Evolutionary conservation across 495 filamentous ascomycete genomes (phyloP), one percentile per base, ranked within the genome.

Genomic region (Talaromyces proteolyticus): DNA sequence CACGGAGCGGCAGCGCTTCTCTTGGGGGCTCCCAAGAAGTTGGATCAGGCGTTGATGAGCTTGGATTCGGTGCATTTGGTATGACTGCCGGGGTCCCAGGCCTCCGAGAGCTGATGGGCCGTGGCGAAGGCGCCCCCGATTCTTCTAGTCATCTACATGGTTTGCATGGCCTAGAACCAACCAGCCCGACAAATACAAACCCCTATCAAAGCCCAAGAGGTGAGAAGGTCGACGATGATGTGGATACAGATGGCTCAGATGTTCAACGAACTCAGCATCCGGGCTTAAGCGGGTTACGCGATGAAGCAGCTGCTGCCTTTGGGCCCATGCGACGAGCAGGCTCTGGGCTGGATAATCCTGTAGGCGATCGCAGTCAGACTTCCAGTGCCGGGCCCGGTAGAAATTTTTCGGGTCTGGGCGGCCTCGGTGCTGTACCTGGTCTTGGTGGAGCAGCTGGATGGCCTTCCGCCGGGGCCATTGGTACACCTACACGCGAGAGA

Each of bases 161-260:
- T 43, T 1, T 34, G 14, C 29, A 8, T 4, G 29, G 29, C 18
- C 72, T 78, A 48, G 87, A 90, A 53, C 84, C 85, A 6, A 78
- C 87, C 53, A 97, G 94, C 59, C 94, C 93, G 29, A 93, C 92
- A 0, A 90, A 95, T 53, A 97, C 93, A 1, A 98, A 98, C 64
- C 94, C 93, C n/a, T 98, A 91, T 59, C 87, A 88, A 55, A 97
- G 92, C 64, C 94, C 93, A 7, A 82, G 87, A n/a, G 85, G 80
- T n/a, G 87, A 91, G 16, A 81, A 82, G 25, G 74, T 74, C 0
- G 84, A 90, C 20, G 86, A 89, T 22, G 86, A 91, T 52, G 64
- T 70, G 38, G 82, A 82, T 38, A 70, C 73, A 8, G 81, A 85
- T 54, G 75, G 72, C 14, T 76, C 75, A 20, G 82, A 85, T 51